These are phyloP conservation scores for Eucalyptus polyanthemos DNA, from an alignment of 345 rosid genomes.

Conservation along the genomic window DNA sequence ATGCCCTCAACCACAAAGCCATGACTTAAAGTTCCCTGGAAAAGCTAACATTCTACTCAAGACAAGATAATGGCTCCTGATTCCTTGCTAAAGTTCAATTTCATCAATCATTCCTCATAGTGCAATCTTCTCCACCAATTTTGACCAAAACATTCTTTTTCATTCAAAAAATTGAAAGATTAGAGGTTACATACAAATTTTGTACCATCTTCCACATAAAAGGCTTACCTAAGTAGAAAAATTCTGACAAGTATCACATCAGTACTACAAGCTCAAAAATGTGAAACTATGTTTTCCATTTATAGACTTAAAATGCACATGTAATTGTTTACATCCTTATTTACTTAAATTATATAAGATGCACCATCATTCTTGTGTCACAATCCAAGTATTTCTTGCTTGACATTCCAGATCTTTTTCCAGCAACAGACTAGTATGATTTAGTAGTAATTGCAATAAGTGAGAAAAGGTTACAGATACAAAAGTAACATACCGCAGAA, in stretches of 20 bases:
- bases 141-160: not conserved
- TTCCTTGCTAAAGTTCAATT: not conserved
- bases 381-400: not conserved
- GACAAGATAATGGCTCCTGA: not conserved
- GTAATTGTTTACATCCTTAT: not conserved
- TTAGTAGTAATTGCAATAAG: not conserved
- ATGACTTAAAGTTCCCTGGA: not conserved
- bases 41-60: not conserved
- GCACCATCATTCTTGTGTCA: not conserved
- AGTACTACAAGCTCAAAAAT: not conserved
- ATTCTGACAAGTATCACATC: not conserved
- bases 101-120: not conserved
- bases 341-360: not conserved
- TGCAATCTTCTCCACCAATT: not conserved
- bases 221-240: not conserved
- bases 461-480: not conserved
- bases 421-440: not conserved
- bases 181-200: not conserved
- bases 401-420: not conserved
- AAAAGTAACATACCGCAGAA: slow-evolving; percentile 42
- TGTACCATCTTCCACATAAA: not conserved
- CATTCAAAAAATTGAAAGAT: not conserved
- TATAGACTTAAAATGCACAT: not conserved
- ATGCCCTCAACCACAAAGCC: not conserved
- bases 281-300: not conserved